phyloP scores from a whole-genome alignment of 2,329 filamentous ascomycete genomes.

The Diplodia corticola region DNA sequence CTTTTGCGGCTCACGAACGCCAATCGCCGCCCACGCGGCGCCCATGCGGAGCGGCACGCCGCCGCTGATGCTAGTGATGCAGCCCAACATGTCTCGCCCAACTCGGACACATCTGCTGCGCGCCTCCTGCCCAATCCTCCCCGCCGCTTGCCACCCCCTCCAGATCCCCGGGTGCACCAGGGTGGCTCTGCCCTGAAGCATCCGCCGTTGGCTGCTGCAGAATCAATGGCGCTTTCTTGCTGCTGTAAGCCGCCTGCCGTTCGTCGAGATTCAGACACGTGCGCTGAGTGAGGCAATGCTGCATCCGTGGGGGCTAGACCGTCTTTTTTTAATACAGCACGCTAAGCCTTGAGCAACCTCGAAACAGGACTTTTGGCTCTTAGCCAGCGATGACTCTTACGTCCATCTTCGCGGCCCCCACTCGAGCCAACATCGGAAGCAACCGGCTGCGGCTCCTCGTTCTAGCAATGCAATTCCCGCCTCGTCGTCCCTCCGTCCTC shows the following conservation, averaged over 20 bases:
- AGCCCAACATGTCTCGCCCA: constrained; percentile 19
- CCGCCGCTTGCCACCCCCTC: neutral
- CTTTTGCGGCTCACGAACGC: constrained; percentile 16
- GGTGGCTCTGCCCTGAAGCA: neutral
- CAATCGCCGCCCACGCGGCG: neutral
- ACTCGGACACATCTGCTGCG: constrained; percentile 1
- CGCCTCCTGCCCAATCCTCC: constrained; percentile 7
- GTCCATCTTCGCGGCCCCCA: neutral
- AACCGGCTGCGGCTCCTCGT: neutral
- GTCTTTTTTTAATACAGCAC: neutral
- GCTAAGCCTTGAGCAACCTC: neutral
- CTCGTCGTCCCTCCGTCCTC: too few species aligned
- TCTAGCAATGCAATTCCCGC: neutral
- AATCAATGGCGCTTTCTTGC: neutral
- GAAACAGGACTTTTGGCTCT: neutral
- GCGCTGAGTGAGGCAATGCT: neutral
- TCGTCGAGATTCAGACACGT: constrained; percentile 19
- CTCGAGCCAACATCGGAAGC: neutral
- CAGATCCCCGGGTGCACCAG: constrained; percentile 1
- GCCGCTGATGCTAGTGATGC: constrained; percentile 17
- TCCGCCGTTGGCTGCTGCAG: neutral
- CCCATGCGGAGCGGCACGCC: constrained; percentile 15
- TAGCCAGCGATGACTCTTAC: neutral
- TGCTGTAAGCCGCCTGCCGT: neutral
- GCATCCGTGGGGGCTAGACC: constrained; percentile 5